Evolutionary conservation across 495 filamentous ascomycete genomes (phyloP).

Genomic region (Choiromyces venosus): DNA sequence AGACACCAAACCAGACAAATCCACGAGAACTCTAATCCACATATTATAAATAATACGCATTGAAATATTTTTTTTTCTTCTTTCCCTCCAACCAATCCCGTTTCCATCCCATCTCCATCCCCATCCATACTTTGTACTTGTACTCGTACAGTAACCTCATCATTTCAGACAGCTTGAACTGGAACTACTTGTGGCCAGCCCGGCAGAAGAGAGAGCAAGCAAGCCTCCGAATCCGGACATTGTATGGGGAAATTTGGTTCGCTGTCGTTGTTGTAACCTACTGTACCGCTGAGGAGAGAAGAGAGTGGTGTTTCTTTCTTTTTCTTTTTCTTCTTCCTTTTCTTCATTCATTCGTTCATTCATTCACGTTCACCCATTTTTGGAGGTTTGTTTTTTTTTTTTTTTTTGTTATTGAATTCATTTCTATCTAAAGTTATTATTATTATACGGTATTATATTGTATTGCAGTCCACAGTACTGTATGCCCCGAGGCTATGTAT

Average conservation of each 20-base stretch:
- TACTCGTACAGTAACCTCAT: neutral
- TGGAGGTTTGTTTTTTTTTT: conserved; percentile 26
- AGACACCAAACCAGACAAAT: too few species aligned
- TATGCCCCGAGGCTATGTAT: neutral
- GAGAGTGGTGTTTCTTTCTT: neutral
- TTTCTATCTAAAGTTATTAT: conserved; percentile 16
- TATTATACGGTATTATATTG: neutral
- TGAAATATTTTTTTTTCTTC: too few species aligned
- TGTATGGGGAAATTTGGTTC: neutral
- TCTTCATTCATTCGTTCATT: conserved; percentile 15
- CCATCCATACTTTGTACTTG: too few species aligned
- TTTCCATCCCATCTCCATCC: neutral
- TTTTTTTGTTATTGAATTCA: conserved; percentile 15
- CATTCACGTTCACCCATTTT: conserved; percentile 27
- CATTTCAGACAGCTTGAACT: neutral
- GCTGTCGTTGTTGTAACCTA: neutral
- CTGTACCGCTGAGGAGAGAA: neutral
- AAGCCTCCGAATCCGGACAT: neutral
- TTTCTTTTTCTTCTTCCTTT: neutral
- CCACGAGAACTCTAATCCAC: conserved; percentile 1
- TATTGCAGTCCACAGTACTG: neutral
- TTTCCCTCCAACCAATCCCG: neutral
- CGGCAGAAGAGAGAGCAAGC: neutral
- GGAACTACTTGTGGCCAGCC: neutral
- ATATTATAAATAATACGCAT: too few species aligned